Evolutionary conservation across 2,329 filamentous ascomycete species (phyloP).

Genomic region (Hypoxylon sp.): DNA sequence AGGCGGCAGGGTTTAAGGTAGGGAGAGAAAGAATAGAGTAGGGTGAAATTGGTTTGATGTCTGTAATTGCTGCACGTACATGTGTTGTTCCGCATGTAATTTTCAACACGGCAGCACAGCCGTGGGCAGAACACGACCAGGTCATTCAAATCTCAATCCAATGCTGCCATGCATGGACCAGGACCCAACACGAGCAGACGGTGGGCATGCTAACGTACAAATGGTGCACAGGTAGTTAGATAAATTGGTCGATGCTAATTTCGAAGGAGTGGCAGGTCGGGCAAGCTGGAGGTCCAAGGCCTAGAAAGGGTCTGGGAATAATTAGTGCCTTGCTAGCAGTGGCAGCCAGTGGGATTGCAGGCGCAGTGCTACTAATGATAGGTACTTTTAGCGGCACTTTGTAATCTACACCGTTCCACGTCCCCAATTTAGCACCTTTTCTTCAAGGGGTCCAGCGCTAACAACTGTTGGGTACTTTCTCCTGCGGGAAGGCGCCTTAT

Average conservation of each 20-base stretch:
- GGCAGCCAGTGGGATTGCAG: background rate
- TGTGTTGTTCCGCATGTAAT: constrained; percentile 31
- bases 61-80: constrained; percentile 28
- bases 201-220: constrained; percentile 38
- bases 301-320: constrained; percentile 14
- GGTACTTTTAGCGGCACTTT: constrained; percentile 17
- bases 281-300: constrained; percentile 25
- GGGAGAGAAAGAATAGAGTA: constrained; percentile 14
- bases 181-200: constrained; percentile 35
- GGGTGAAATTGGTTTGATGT: constrained; percentile 18
- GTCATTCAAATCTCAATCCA: constrained; percentile 39
- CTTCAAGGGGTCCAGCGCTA: constrained; percentile 10
- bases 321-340: constrained; percentile 7
- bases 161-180: constrained; percentile 43
- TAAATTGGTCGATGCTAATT: constrained; percentile 46
- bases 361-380: too few species aligned
- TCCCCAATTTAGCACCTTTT: constrained; percentile 19
- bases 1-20: constrained; percentile 10
- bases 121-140: constrained; percentile 34
- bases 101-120: constrained; percentile 42
- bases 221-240: constrained; percentile 28
- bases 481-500: background rate
- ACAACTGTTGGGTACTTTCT: background rate
- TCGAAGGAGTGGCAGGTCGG: constrained; percentile 36
- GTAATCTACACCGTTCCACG: constrained; percentile 24